A percentile compares a stretch with the other conserved stretches of the same genome.
Conservation (phyloP, 2,329 filamentous ascomycete genomes). For the Aspergillus pseudoterreus region DNA sequence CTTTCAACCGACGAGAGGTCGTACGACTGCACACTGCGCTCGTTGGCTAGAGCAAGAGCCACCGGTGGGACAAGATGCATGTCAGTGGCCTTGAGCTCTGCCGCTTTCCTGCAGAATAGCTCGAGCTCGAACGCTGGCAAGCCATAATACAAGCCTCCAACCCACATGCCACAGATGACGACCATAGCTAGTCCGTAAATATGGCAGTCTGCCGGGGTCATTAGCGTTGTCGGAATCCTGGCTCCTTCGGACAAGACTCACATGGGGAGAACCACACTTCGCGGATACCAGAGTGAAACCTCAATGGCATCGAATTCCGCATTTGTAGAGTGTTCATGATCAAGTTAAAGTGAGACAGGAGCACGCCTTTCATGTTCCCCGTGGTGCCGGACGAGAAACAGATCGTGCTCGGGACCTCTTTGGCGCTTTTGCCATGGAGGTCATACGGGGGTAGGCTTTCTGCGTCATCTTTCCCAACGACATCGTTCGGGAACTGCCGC, state of each 20-base stretch:
- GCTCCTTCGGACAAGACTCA: conserved; percentile 2
- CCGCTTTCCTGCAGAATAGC: conserved; percentile 13
- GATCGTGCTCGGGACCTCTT: conserved; percentile 17
- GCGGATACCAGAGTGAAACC: conserved; percentile 14
- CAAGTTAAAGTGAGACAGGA: conserved; percentile 73
- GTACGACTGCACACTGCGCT: conserved; percentile 10
- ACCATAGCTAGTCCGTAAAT: conserved; percentile 14
- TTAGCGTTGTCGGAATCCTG: background rate
- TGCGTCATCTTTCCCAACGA: conserved; percentile 7
- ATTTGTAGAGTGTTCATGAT: conserved; percentile 58
- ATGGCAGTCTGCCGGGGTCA: conserved; percentile 14
- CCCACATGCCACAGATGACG: conserved; percentile 18
- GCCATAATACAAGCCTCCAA: conserved; percentile 11
- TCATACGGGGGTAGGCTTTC: conserved; percentile 18
- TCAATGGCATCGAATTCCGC: conserved; percentile 13
- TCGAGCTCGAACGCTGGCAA: conserved; percentile 16
- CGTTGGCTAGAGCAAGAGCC: conserved; percentile 11
- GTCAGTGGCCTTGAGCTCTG: conserved; percentile 16
- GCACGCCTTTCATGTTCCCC: conserved; percentile 78
- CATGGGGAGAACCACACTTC: conserved; percentile 19
- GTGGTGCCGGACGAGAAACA: conserved; percentile 77
- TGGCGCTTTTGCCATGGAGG: conserved; percentile 15
- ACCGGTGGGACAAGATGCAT: conserved; percentile 19
- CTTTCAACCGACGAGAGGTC: conserved; percentile 12
- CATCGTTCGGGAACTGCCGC: conserved; percentile 16